Evolutionary conservation across 2,329 filamentous ascomycete genomes (phyloP).

Genomic region (Trichophyton mentagrophytes): DNA sequence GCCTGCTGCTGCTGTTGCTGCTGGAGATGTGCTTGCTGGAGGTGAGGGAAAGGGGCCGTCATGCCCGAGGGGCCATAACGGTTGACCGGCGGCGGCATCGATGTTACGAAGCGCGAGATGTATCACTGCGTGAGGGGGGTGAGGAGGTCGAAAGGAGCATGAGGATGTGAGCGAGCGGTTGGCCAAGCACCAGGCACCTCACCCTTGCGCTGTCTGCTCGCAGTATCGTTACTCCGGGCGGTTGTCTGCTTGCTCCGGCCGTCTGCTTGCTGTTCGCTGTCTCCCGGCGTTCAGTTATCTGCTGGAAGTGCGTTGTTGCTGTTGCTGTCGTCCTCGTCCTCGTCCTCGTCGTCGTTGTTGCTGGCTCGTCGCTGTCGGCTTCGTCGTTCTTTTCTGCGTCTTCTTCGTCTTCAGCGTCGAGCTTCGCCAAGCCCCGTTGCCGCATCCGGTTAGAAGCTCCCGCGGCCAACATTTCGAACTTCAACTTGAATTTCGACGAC

Average conservation of each 20-base stretch:
- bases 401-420: not conserved
- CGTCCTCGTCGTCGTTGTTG: not conserved
- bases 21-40: constrained; percentile 39
- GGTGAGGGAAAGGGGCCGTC: constrained; percentile 47
- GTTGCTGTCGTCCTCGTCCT: not conserved
- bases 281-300: not conserved
- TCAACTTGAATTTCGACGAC: not conserved
- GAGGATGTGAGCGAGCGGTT: not conserved
- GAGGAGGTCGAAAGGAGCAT: constrained; percentile 3
- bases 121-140: constrained; percentile 11
- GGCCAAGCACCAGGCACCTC: not conserved
- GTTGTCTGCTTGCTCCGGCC: not conserved
- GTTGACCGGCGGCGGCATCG: constrained; percentile 47
- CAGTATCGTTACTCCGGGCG: not conserved
- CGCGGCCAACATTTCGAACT: not conserved
- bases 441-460: not conserved
- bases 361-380: not conserved
- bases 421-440: not conserved
- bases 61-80: constrained; percentile 47
- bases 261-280: not conserved
- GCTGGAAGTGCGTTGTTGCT: not conserved
- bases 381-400: not conserved
- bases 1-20: constrained; percentile 33
- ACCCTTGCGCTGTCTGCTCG: not conserved
- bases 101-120: constrained; percentile 15